Evolutionary conservation across 495 filamentous ascomycete species (phyloP).

Genomic region (Tirmania nivea): DNA sequence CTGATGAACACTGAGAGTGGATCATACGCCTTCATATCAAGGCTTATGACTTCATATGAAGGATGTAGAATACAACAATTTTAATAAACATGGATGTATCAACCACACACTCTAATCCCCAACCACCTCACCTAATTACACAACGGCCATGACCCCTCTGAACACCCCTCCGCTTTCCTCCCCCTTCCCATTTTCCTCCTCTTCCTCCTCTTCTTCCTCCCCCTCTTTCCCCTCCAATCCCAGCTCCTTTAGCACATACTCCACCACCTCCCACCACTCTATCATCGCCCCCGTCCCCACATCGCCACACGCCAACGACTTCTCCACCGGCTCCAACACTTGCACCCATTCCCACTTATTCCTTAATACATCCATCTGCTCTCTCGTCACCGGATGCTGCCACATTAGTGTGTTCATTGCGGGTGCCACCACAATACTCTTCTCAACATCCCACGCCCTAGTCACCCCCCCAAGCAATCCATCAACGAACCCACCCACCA

Average conservation of each 20-base stretch:
- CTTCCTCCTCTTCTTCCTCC: neutral
- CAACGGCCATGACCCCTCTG: too few species aligned
- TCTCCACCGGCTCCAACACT: conserved; percentile 44
- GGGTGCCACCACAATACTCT: conserved; percentile 43
- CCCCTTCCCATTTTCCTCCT: neutral
- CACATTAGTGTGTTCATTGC: conserved; percentile 89
- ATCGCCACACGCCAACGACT: conserved; percentile 65
- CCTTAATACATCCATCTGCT: conserved; percentile 42
- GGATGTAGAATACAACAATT: too few species aligned
- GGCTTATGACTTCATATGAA: too few species aligned
- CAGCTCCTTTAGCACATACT: conserved; percentile 31
- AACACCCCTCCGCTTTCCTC: neutral
- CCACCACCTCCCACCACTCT: conserved; percentile 51
- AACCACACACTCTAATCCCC: neutral
- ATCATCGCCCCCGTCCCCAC: conserved; percentile 55
- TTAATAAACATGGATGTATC: too few species aligned
- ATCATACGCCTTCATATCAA: neutral
- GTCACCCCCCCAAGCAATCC: conserved; percentile 48
- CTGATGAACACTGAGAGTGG: conserved; percentile 7
- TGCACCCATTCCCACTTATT: conserved; percentile 44
- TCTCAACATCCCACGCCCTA: conserved; percentile 61
- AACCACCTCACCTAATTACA: neutral
- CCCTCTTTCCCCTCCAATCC: conserved; percentile 1
- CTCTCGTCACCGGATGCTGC: conserved; percentile 55
- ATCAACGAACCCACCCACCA: conserved; percentile 43